Evolutionary conservation across 352 stramenopile species (phyloP).

Genomic region (Phytophthora cajani): DNA sequence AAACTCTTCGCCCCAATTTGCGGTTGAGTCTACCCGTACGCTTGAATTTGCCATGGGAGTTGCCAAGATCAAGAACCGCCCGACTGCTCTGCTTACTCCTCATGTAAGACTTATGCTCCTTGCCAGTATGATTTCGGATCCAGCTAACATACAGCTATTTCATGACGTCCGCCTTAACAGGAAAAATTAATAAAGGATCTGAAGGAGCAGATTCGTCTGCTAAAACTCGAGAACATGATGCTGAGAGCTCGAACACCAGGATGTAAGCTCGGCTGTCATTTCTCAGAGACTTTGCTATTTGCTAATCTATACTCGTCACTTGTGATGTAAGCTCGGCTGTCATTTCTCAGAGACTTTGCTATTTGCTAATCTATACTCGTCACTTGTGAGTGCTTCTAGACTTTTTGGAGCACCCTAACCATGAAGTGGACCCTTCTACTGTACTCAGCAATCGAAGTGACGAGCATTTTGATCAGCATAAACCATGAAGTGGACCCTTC

Average conservation of each 20-base stretch:
- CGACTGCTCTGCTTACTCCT: slow-evolving; percentile 66
- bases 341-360: too few species aligned
- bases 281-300: neutral
- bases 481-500: slow-evolving; percentile 17
- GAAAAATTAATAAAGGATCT: slow-evolving; percentile 78
- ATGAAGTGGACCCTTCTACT: slow-evolving; percentile 2
- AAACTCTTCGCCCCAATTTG: slow-evolving; percentile 61
- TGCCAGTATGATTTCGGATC: neutral
- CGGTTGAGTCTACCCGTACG: slow-evolving; percentile 66
- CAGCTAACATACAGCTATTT: neutral
- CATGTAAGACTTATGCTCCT: slow-evolving; percentile 41
- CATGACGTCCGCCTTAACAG: slow-evolving; percentile 20
- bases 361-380: neutral
- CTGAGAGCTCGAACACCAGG: slow-evolving; percentile 67
- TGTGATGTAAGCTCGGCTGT: slow-evolving; percentile 47
- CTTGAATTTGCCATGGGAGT: slow-evolving; percentile 85
- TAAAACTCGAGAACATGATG: slow-evolving; percentile 79
- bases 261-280: slow-evolving; percentile 37
- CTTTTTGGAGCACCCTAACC: slow-evolving; percentile 51
- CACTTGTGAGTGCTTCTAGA: slow-evolving; percentile 30
- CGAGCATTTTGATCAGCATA: neutral
- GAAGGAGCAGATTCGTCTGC: slow-evolving; percentile 68
- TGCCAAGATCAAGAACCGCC: slow-evolving; percentile 80
- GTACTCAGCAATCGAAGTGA: slow-evolving; percentile 7
- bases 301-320: neutral